Base-by-base conservation (phyloP, 208 protist species). In the Acanthamoeba quina region DNA sequence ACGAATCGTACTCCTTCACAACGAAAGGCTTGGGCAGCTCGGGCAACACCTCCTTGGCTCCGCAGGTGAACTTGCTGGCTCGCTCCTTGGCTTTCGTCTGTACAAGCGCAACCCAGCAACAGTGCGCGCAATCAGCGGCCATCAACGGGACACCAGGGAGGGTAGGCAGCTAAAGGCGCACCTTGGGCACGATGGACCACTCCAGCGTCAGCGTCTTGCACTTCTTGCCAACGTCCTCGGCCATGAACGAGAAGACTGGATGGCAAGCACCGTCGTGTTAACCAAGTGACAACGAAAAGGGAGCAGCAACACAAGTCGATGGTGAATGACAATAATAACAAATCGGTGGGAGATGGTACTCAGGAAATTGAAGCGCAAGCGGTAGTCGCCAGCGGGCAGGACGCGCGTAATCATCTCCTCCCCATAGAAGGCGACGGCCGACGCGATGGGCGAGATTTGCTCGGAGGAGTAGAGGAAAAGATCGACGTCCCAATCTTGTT, bases 131-230 rank as follows among this genome's bases (percentile, higher is more conserved):
- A 54, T 56, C 74, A 83, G 41, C 44, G 44, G 13, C 54, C 2
- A 31, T n/a, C 68, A n/a, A 24, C 37, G 29, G 29, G 11, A 26
- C 1, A 17, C 37, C 1, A 13, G 72, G 19, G 41, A 82, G 17
- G 19, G 47, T 29, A 5, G 24, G 72, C 5, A 24, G 44, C 7
- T 31, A 19, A 5, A 3, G 31, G 64, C 88, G n/a, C 54, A 93
- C 88, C 88, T 93, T 80, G 37, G 88, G 88, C 15, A 80, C 66
- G 52, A 93, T 93, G 37, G 88, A 10, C 58, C 58, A 80, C 54
- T 93, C 88, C 64, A 93, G 5, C 44, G 58, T 93, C 66, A 93
- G 41, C 1, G 88, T 93, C 66, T 93, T 80, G 88, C 88, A 93
- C 52, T 80, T 68, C 21, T 17, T 47, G 37, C n/a, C 58, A 5